These are phyloP conservation scores for Plantago lanceolata DNA, from an alignment of 305 asterid genomes.

Conservation along the genomic window DNA sequence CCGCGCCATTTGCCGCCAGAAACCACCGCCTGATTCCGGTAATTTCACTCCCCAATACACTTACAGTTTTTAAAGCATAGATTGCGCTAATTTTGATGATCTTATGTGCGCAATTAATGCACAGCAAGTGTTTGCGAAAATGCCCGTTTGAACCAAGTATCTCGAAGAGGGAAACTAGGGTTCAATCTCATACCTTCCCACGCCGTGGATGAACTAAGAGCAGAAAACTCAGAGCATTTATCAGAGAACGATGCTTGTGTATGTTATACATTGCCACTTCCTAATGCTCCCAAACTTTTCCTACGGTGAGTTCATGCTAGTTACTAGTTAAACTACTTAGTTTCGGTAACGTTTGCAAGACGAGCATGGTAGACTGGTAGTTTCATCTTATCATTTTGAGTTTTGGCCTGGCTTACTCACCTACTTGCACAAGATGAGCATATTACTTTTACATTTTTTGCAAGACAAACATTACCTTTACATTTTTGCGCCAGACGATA, in stretches of 20 bases:
- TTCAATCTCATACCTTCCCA: slow-evolving; percentile 65
- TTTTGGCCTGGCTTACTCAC: background rate
- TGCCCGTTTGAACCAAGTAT: slow-evolving; percentile 41
- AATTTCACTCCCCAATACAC: background rate
- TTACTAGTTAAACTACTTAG: too few species aligned
- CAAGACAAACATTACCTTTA: too few species aligned
- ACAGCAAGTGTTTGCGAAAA: slow-evolving; percentile 45
- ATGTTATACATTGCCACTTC: slow-evolving; percentile 57
- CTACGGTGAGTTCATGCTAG: slow-evolving; percentile 33
- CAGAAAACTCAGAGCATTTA: slow-evolving; percentile 31
- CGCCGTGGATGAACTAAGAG: slow-evolving; percentile 31
- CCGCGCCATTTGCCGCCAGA: slow-evolving; percentile 52
- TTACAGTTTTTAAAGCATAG: background rate
- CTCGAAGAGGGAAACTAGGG: slow-evolving; percentile 62
- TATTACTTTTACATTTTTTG: too few species aligned
- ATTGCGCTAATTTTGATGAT: background rate
- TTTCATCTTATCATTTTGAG: slow-evolving; percentile 23
- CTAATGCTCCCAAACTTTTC: slow-evolving; percentile 49
- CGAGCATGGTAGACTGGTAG: too few species aligned
- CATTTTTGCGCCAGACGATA: too few species aligned
- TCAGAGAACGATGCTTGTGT: slow-evolving; percentile 41
- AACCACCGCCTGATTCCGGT: slow-evolving; percentile 32
- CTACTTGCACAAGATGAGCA: background rate
- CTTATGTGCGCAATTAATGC: background rate
- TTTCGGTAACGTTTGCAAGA: too few species aligned